These are phyloP conservation scores for Claviceps arundinis DNA, from an alignment of 2,329 filamentous ascomycete genomes.

Conservation along the genomic window DNA sequence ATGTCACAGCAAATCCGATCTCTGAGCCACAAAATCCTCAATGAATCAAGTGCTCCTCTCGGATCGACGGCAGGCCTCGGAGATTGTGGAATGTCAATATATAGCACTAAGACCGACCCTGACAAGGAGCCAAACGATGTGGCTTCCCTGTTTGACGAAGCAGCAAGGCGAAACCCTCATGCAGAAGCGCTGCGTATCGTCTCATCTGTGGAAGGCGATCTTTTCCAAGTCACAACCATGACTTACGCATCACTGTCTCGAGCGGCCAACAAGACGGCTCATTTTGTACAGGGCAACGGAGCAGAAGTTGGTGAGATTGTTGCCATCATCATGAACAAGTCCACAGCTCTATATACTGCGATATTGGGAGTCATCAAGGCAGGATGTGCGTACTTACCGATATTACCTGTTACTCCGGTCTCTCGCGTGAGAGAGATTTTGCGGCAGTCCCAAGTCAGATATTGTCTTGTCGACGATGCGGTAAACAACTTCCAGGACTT, in stretches of 20 bases:
- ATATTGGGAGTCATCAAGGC: constrained; percentile 64
- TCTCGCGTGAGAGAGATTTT: constrained; percentile 50
- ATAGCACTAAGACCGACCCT: constrained; percentile 27
- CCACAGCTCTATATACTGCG: constrained; percentile 53
- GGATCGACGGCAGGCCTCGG: constrained; percentile 12
- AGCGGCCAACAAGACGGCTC: constrained; percentile 50
- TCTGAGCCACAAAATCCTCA: constrained; percentile 25
- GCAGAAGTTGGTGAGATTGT: constrained; percentile 43
- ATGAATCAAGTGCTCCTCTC: constrained; percentile 12
- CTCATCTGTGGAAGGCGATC: constrained; percentile 13
- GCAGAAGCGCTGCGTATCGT: constrained; percentile 54
- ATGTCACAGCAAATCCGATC: constrained; percentile 49
- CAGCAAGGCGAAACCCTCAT: constrained; percentile 34
- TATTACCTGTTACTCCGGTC: constrained; percentile 57
- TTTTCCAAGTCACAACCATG: constrained; percentile 26
- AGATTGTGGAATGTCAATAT: constrained; percentile 29
- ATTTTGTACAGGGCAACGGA: constrained; percentile 33
- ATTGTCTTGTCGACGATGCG: constrained; percentile 29
- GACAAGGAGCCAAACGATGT: constrained; percentile 3
- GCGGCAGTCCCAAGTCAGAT: constrained; percentile 37
- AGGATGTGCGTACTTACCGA: constrained; percentile 67
- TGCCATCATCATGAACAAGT: constrained; percentile 70
- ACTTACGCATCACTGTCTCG: constrained; percentile 54
- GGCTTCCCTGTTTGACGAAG: constrained; percentile 31
- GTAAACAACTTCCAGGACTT: constrained; percentile 10